Evolutionary conservation across 768 basidiomycete species (phyloP), one percentile per base, ranked within the genome.

Genomic region (Psilocybe cyanescens): DNA sequence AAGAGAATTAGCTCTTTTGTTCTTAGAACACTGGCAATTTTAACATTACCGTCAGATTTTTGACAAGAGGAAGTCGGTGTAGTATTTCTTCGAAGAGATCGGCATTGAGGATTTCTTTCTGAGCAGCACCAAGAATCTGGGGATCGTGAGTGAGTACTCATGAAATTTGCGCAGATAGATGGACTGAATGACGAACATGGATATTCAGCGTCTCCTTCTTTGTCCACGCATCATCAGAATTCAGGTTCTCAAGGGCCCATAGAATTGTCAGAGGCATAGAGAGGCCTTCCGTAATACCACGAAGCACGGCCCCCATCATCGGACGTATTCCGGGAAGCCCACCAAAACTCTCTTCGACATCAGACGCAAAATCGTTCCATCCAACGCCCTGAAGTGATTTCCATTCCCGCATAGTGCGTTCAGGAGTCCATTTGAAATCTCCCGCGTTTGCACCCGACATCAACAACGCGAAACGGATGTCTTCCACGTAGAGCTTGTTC

Each of bases 221-320:
- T 1, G 74, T 76, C 74, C 75, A 78, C 0, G 57, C 35, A 19
- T 70, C 61, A 29, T 71, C 70, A 5, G 55, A 60, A 28, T 75
- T 71, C 37, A 78, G 47, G 12, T 62, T 61, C 48, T 78, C 74
- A 1, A 78, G 63, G 1, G 65, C 74, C 55, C 65, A 73, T 14
- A 78, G 54, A 17, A 75, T 74, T 3, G 73, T 74, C 73, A 77
- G 70, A 1, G 75, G 67, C 66, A 75, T 67, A 3, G 74, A 69
- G 16, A 77, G 60, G 14, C 50, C 57, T 4, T 75, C 70, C 0
- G 74, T 74, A 17, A 66, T 69, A 1, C 61, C 66, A 5, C 75
- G 67, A 17, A 76, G 39, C 68, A 76, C 65, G 2, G 71, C 63
- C 55, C 72, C 63, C 7, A 72, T 57, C 19, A 74, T 48, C 8